Percentiles rank a stretch among this genome's conserved stretches.
Conservation (phyloP, 495 filamentous ascomycete species). For the Talaromyces thailandensis region DNA sequence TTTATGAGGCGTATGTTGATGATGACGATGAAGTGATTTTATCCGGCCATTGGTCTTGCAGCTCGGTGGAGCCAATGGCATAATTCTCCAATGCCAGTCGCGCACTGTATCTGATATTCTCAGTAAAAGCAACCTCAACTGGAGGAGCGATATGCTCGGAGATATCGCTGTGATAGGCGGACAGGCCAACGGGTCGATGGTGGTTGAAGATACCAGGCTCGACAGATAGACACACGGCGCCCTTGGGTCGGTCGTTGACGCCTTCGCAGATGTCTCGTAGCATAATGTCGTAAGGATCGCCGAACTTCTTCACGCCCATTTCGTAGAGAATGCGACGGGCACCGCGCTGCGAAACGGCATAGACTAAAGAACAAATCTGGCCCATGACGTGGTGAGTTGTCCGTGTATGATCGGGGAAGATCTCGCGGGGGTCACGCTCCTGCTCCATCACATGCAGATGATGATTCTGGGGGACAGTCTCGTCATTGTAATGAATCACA, state of each 20-base stretch:
- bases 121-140: conserved; percentile 6
- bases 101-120: conserved; percentile 6
- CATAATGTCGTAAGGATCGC: conserved; percentile 8
- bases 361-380: conserved; percentile 44
- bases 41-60: conserved; percentile 5
- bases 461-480: conserved; percentile 12
- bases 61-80: neutral
- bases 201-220: conserved; percentile 7
- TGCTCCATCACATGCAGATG: conserved; percentile 8
- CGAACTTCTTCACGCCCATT: conserved; percentile 7
- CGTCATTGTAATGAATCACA: conserved; percentile 11
- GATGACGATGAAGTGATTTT: neutral
- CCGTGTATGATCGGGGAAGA: conserved; percentile 30
- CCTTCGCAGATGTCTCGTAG: conserved; percentile 7
- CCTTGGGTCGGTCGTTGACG: conserved; percentile 7
- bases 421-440: conserved; percentile 3
- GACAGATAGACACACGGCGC: conserved; percentile 6
- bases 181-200: conserved; percentile 6
- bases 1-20: neutral
- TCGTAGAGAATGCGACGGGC: conserved; percentile 40
- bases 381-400: conserved; percentile 34
- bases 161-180: conserved; percentile 8
- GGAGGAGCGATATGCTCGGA: conserved; percentile 5
- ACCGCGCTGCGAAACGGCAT: conserved; percentile 45
- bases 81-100: neutral